Conservation (phyloP, 306 rosid genomes). For the Chamaecrista fasciculata region DNA sequence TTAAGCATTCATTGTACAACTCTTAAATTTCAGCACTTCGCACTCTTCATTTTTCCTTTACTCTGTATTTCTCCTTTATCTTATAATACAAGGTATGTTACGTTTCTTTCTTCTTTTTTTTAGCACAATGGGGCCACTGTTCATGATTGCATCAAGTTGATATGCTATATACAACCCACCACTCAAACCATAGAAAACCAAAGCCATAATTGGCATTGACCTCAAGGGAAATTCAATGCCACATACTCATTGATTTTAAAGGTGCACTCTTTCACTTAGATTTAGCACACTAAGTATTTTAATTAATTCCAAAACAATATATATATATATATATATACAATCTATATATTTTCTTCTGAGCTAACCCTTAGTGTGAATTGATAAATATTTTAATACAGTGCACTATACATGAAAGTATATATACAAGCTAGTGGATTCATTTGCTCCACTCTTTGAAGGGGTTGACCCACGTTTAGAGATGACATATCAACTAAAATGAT, state of each 20-base stretch:
- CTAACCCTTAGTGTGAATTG: neutral
- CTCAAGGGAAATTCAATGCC: neutral
- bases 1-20: no score
- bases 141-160: neutral
- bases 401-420: neutral
- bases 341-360: no score
- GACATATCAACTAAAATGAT: conserved; percentile 22
- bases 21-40: no score
- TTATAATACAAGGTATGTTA: no score
- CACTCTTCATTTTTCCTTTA: no score
- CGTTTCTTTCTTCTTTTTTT: no score
- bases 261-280: no score
- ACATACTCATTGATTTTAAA: neutral
- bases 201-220: conserved; percentile 10
- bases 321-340: no score
- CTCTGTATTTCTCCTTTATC: no score
- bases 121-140: neutral
- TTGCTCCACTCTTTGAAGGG: conserved; percentile 1
- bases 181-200: neutral
- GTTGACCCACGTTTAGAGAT: conserved; percentile 18
- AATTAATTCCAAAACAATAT: no score
- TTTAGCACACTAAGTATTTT: no score
- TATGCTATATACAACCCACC: neutral
- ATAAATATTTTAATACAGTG: neutral
- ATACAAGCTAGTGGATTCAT: neutral